These are phyloP conservation scores for Leonotis leonurus DNA, from an alignment of 257 asterid species.

Conservation along the genomic window DNA sequence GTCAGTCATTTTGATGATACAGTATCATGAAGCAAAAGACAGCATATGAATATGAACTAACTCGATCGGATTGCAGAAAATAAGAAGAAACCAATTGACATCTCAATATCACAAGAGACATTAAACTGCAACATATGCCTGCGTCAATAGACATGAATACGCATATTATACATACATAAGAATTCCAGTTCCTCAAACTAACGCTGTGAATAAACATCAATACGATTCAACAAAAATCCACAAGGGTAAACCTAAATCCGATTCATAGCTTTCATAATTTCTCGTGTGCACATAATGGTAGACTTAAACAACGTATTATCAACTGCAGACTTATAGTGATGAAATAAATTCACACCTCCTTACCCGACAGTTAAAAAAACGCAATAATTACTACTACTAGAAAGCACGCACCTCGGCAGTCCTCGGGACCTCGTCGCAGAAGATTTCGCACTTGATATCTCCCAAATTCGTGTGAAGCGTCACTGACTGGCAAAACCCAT, in stretches of 20 bases:
- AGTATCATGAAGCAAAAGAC: no score
- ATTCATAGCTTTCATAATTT: neutral
- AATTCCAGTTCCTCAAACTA: neutral
- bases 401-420: conserved; percentile 63
- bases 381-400: neutral
- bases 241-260: neutral
- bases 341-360: conserved; percentile 1
- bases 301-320: neutral
- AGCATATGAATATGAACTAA: no score
- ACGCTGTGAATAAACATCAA: neutral
- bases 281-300: no score
- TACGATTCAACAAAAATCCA: neutral
- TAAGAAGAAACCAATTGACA: neutral
- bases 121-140: neutral
- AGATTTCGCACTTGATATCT: conserved; percentile 93
- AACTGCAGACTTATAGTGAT: neutral
- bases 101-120: neutral
- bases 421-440: conserved; percentile 92
- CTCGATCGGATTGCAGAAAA: neutral
- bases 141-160: neutral
- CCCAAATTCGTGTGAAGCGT: conserved; percentile 95
- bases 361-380: neutral
- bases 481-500: conserved; percentile 53
- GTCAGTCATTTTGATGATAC: no score
- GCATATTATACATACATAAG: neutral